Base-by-base conservation (phyloP, 306 rosid genomes). In the Casuarina equisetifolia region DNA sequence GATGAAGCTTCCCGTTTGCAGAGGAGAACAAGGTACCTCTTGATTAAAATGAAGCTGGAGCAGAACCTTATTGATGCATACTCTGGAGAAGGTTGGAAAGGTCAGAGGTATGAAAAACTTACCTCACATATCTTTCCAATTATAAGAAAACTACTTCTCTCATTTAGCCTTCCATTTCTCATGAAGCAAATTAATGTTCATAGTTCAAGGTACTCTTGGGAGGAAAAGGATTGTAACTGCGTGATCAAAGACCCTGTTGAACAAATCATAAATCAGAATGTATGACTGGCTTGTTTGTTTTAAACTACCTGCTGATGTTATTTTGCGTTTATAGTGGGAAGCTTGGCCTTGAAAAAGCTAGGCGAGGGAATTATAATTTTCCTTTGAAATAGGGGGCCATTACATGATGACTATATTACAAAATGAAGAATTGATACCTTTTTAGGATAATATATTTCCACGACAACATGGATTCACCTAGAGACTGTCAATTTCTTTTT, bases 11-110 rank as follows among this genome's bases (percentile, higher is more conserved):
- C 91, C 49, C 96, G 97, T 73, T 73, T 93, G 82, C 89, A 88
- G 79, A 87, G 97, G 84, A 90, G 98, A 85, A 82, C 90, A 61
- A 87, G 97, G 81, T 93, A 93, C 71, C 91, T 93, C 17, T 44
- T 91, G 79, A 88, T 87, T 76, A 91, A 93, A 83, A 90, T 93
- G 82, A 93, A 90, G 81, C 84, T 86, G 74, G 98, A 93, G 88
- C 98, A 93, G 89, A 90, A 90, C 91, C 97, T 93, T 49, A 90
- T 93, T 71, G 98, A 93, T 86, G 97, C 98, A 74, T 93, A 93
- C 87, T 85, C 97, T 76, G 92, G 87, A 63, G 98, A 93, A 85
- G 97, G 98, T 79, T 91, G 98, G 98, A 93, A 91, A 79, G 98
- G 98, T 73, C 96, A 93, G 79, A 93, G 98, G 98, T 93, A 87